phyloP scores from a whole-genome alignment of 768 basidiomycete genomes.

The Lanmaoa rubissima region DNA sequence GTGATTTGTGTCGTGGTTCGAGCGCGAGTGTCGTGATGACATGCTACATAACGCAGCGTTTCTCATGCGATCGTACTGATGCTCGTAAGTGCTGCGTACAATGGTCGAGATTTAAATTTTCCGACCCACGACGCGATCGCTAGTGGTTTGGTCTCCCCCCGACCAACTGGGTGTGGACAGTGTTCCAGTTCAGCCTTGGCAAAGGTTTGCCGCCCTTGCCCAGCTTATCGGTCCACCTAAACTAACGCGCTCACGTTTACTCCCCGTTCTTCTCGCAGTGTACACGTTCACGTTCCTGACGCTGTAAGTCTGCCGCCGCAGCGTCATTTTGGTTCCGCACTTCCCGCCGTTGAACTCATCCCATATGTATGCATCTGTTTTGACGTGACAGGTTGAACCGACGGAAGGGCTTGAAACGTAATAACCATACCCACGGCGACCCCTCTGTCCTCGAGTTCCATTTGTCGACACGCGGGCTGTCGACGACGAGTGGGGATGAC shows the following conservation, averaged over 20 bases:
- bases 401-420: constrained; percentile 1
- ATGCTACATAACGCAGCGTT: neutral
- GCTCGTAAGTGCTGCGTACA: constrained; percentile 4
- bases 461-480: neutral
- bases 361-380: too few relatives aligned
- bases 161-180: neutral
- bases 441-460: neutral
- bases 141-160: constrained; percentile 10
- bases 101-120: neutral
- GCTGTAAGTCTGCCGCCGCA: constrained; percentile 2
- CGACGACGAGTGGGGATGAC: neutral
- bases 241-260: neutral
- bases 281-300: constrained; percentile 18
- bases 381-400: constrained; percentile 9
- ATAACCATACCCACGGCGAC: neutral
- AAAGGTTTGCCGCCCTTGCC: neutral
- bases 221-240: too few relatives aligned
- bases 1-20: neutral
- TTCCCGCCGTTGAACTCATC: neutral
- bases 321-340: too few relatives aligned
- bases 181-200: constrained; percentile 16
- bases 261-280: neutral
- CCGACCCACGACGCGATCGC: neutral
- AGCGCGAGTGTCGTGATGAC: neutral
- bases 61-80: constrained; percentile 3